These are phyloP conservation scores for Scutellaria baicalensis DNA, from an alignment of 257 asterid species.

Conservation along the genomic window DNA sequence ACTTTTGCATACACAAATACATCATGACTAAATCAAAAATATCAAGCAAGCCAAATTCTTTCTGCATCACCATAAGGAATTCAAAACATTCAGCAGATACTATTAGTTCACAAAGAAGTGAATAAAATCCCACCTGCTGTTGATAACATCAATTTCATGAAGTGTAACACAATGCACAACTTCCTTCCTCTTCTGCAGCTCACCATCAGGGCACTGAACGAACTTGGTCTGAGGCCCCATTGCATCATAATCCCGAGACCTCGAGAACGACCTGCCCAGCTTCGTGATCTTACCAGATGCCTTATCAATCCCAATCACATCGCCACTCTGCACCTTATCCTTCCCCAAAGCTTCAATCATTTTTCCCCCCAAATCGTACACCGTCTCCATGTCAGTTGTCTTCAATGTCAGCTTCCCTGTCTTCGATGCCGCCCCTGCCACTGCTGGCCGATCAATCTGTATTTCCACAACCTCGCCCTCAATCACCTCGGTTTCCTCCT, in stretches of 20 bases:
- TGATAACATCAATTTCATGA: slow-evolving; percentile 90
- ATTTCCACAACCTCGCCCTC: slow-evolving; percentile 93
- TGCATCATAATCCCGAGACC: slow-evolving; percentile 93
- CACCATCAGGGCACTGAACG: slow-evolving; percentile 98
- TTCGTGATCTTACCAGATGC: slow-evolving; percentile 85
- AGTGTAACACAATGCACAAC: slow-evolving; percentile 89
- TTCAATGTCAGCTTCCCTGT: slow-evolving; percentile 78
- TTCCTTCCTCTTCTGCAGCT: slow-evolving; percentile 95
- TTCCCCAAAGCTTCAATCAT: slow-evolving; percentile 90
- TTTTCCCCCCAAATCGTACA: slow-evolving; percentile 78
- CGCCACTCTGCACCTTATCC: slow-evolving; percentile 95
- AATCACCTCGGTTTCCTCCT: slow-evolving; percentile 84
- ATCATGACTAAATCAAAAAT: not conserved
- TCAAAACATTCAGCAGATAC: not conserved
- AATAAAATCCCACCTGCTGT: slow-evolving; percentile 54
- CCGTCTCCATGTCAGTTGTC: slow-evolving; percentile 91
- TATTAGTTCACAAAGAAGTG: not conserved
- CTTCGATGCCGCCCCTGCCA: slow-evolving; percentile 69
- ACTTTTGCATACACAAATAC: not conserved
- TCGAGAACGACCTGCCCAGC: slow-evolving; percentile 80
- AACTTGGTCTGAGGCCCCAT: slow-evolving; percentile 93
- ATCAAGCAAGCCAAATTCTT: too few relatives aligned
- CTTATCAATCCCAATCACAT: slow-evolving; percentile 83
- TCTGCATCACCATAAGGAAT: not conserved
- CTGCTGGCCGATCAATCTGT: slow-evolving; percentile 74